phyloP scores from a whole-genome alignment of 2,329 filamentous ascomycete species.

The Epichloe festucae region DNA sequence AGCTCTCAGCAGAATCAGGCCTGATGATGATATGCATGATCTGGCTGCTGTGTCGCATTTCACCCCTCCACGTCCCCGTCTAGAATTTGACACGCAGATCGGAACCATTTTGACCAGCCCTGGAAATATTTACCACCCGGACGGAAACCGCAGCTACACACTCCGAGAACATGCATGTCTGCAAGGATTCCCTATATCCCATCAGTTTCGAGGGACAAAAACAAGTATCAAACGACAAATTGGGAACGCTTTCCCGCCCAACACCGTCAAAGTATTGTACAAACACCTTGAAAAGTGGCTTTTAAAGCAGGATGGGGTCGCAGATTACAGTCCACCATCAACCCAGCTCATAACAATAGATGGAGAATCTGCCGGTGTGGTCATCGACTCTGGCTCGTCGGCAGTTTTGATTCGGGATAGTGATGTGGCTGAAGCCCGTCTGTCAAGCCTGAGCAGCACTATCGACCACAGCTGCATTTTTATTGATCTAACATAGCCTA shows the following conservation, averaged over 20 bases:
- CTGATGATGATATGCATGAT: conserved; percentile 27
- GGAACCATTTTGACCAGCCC: conserved; percentile 54
- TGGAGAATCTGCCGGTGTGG: conserved; percentile 5
- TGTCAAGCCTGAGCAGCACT: not conserved
- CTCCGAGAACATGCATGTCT: conserved; percentile 54
- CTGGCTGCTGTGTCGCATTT: conserved; percentile 16
- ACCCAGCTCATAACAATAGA: conserved; percentile 14
- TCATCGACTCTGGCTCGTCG: conserved; percentile 7
- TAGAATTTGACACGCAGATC: conserved; percentile 34
- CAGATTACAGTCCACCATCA: conserved; percentile 6
- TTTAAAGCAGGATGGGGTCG: conserved; percentile 27
- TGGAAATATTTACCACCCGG: conserved; percentile 50
- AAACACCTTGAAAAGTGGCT: conserved; percentile 34
- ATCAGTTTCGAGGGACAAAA: conserved; percentile 38
- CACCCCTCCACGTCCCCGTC: conserved; percentile 21
- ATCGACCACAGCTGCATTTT: not conserved
- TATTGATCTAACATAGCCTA: not conserved
- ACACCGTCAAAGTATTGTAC: conserved; percentile 36
- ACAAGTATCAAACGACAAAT: conserved; percentile 48
- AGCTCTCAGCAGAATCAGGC: conserved; percentile 24
- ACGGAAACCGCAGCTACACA: conserved; percentile 49
- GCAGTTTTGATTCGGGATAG: not conserved
- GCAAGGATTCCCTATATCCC: conserved; percentile 53
- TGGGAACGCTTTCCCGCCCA: conserved; percentile 66
- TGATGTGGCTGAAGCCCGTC: not conserved